Evolutionary conservation across 1,139 yeast genomes (phyloP).

Genomic region (Taphrina sp.): DNA sequence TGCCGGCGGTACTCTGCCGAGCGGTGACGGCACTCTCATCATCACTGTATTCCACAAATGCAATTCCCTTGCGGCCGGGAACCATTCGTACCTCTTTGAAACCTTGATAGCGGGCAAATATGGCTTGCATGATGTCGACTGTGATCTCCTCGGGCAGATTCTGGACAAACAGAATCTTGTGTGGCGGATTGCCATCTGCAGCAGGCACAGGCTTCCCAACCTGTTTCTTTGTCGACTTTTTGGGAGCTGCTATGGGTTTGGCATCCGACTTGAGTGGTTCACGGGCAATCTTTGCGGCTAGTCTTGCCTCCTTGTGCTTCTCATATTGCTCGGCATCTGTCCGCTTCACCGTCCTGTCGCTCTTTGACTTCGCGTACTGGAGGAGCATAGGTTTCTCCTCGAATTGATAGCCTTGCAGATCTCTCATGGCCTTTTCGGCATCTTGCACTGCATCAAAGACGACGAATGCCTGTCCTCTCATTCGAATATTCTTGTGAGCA

Average conservation of each 20-base stretch:
- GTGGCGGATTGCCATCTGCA: conserved; percentile 56
- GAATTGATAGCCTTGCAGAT: conserved; percentile 50
- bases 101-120: conserved; percentile 57
- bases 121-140: conserved; percentile 46
- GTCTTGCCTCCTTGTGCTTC: conserved; percentile 19
- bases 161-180: conserved; percentile 67
- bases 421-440: conserved; percentile 55
- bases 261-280: conserved; percentile 38
- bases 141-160: conserved; percentile 55
- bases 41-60: conserved; percentile 73
- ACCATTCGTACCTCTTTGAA: conserved; percentile 67
- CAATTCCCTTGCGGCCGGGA: conserved; percentile 60
- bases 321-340: conserved; percentile 40
- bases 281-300: conserved; percentile 39
- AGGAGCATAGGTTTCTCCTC: conserved; percentile 57
- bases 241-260: conserved; percentile 37
- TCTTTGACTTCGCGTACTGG: conserved; percentile 49
- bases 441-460: conserved; percentile 53
- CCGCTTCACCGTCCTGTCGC: conserved; percentile 50
- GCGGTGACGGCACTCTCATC: conserved; percentile 54
- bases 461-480: conserved; percentile 86
- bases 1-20: conserved; percentile 46
- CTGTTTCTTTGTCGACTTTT: conserved; percentile 40
- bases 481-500: conserved; percentile 59
- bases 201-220: conserved; percentile 42